These are phyloP conservation scores for Trebouxia sp. DNA, from an alignment of 139 green algal species.

Conservation along the genomic window DNA sequence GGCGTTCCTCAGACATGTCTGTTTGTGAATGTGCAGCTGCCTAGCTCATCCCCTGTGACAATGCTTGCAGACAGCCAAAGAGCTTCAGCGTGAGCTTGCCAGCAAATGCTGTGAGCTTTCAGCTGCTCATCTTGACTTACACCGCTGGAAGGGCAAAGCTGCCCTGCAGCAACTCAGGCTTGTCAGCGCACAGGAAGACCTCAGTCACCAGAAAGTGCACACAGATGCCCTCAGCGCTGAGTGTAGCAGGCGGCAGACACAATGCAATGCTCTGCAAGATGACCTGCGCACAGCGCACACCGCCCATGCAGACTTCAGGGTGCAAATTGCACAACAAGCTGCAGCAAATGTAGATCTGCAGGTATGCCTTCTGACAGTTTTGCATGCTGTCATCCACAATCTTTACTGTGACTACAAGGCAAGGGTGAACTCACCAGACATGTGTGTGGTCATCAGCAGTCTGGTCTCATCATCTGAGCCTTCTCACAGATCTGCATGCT, in stretches of 20 bases:
- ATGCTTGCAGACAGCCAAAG: neutral
- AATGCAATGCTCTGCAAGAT: neutral
- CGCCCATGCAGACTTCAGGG: neutral
- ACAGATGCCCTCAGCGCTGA: neutral
- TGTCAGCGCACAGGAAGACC: conserved; percentile 20
- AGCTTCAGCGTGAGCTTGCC: conserved; percentile 5
- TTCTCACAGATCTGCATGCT: no score
- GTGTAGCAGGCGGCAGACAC: neutral
- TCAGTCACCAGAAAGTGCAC: neutral
- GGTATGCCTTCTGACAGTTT: no score
- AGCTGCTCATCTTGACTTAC: conserved; percentile 3
- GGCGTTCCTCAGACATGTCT: neutral
- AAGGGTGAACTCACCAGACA: no score
- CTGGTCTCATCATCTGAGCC: no score
- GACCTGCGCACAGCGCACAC: neutral
- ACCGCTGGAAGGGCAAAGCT: conserved; percentile 10
- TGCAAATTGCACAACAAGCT: neutral
- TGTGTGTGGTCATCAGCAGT: no score
- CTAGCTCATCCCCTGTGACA: neutral
- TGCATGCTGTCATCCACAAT: no score
- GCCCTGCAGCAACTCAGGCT: neutral
- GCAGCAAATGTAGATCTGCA: neutral
- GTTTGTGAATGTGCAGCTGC: neutral
- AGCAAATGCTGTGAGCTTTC: neutral
- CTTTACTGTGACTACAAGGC: no score